Evolutionary conservation across 768 basidiomycete genomes (phyloP), one percentile per base, ranked within the genome.

Genomic region (Xerocomus spinulosus): DNA sequence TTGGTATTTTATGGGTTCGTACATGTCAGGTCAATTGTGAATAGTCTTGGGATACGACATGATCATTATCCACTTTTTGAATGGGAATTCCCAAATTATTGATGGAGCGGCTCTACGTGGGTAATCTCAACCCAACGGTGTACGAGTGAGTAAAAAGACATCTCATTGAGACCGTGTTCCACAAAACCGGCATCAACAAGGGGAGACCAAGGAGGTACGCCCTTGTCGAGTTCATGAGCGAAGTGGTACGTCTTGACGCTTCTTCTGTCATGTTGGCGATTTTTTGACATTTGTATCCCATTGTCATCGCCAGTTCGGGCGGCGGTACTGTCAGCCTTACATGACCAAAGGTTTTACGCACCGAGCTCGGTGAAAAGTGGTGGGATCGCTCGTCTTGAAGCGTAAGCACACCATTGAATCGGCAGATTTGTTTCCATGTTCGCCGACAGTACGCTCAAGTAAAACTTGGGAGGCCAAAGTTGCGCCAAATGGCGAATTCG

Each of bases 171-270:
- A 4, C 24, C 9, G 15, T 0, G 25, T 42, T 55, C 56, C 94
- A 99, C 75, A 97, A 95, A 69, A 73, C 86, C 0, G 96, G 95
- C 0, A 76, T 82, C 13, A 68, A 84, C 60, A 93, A 85, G 63
- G 96, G 96, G 15, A 96, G 89, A 64, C 94, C 96, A 1, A 76
- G 94, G 10, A 95, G 96, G 5, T 98, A 95, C 66, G 94, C 93
- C 0, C 98, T 98, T 57, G 70, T 99, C 28, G 91, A 97, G 70
- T 97, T 83, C 59, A 75, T 75, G 25, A 78, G 78, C 37, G 76
- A 83, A 70, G 81, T 83, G 70, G 95, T 98, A 70, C 74, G 89
- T 83, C 42, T 18, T 21, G 21, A 52, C 28, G 9, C 41, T 39
- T 56, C 52, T 48, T 58, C 46, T 56, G 56, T 57, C 46, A 33